A percentile compares a stretch with the other conserved stretches of the same genome.
Conservation (phyloP, 2,329 filamentous ascomycete species). For the Amylocarpus encephaloides region DNA sequence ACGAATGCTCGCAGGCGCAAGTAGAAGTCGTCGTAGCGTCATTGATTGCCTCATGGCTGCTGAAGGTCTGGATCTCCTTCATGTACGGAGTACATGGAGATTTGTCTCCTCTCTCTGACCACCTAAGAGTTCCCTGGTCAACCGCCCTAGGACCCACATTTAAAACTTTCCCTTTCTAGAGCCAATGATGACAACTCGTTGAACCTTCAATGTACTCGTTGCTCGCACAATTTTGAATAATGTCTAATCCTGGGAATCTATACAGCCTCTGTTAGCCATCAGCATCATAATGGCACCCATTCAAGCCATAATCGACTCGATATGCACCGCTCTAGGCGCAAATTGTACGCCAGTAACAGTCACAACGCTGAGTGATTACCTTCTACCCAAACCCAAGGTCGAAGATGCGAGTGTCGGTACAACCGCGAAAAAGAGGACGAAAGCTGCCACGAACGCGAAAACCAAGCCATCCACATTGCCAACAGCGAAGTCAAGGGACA, state of each 20-base stretch:
- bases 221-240: conserved; percentile 25
- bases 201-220: conserved; percentile 9
- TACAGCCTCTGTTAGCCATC: conserved; percentile 9
- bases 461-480: conserved; percentile 19
- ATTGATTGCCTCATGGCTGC: conserved; percentile 21
- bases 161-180: no score
- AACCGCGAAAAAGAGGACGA: conserved; percentile 4
- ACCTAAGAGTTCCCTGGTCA: no score
- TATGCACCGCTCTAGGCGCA: conserved; percentile 41
- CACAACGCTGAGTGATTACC: conserved; percentile 39
- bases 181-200: no score
- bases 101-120: no score
- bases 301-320: conserved; percentile 38
- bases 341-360: conserved; percentile 44
- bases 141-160: no score
- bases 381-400: conserved; percentile 33
- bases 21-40: conserved; percentile 19
- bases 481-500: conserved; percentile 17
- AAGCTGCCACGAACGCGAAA: conserved; percentile 13
- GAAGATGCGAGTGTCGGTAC: background rate
- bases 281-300: conserved; percentile 35
- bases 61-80: background rate
- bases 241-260: conserved; percentile 28
- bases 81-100: no score
- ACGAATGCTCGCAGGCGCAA: conserved; percentile 23